Base-by-base conservation (phyloP, 805 yeast species). In the Vanderwaltozyma verrucispora region DNA sequence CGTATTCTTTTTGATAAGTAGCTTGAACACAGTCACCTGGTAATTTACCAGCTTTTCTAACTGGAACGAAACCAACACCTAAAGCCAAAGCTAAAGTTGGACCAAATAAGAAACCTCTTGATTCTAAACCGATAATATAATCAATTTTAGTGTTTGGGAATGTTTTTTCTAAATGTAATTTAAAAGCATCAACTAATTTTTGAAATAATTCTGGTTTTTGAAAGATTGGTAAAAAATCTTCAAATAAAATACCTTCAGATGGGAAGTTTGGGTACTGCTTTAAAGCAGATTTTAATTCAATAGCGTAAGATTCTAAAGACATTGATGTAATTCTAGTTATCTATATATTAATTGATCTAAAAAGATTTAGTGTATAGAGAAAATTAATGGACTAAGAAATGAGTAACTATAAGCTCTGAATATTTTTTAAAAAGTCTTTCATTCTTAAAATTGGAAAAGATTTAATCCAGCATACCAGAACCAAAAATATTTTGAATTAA, bases 81-180 rank as follows among this genome's bases (percentile, higher is more conserved):
- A 92, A 63, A 39, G 84, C 89, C 46, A 92, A 71, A 8, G 98
- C 98, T 49, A 92, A 70, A 26, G 97, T 68, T 32, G 99, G 99
- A 12, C 97, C 99, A 54, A 92, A 89, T 41, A 92, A 69, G 61
- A 92, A 92, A 3, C 99, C 99, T 63, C 99, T 80, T 35, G 96
- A 83, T 63, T 92, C 99, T 48, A 92, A 72, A 33, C 97, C 99
- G 35, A 92, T 86, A 43, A 92, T 71, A 56, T 81, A 89, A 56
- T 92, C 96, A 45, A 94, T 76, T 47, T 78, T 74, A 44, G 68
- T 67, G 42, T 67, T 68, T 41, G 70, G 66, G 55, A 72, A 72
- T 19, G 65, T 58, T 45, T 66, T 67, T 41, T 77, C 75, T 41
- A 92, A 56, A 56, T 86, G 94, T 38, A 74, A 54, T 62, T 80